Conservation (phyloP, 2,329 filamentous ascomycete genomes). For the Sporothrix mexicana region DNA sequence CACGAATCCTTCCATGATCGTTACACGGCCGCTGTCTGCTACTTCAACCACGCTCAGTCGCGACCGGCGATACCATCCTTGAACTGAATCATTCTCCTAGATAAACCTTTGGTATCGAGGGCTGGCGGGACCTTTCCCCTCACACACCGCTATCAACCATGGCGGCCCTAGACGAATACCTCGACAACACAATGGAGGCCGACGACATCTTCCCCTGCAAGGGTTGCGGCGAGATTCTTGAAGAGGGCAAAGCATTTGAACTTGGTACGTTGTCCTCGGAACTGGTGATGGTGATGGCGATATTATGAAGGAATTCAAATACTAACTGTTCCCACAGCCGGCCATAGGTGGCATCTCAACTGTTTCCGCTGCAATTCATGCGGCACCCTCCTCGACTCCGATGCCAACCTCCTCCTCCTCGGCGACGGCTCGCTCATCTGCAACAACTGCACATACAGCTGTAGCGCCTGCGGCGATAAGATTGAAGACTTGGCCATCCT, state of each 20-base stretch:
- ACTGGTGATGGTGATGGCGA: neutral
- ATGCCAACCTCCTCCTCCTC: slow-evolving; percentile 94
- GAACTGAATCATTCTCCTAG: slow-evolving; percentile 4
- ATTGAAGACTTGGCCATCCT: slow-evolving; percentile 98
- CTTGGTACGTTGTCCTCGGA: slow-evolving; percentile 67
- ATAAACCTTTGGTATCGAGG: neutral
- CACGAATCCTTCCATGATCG: neutral
- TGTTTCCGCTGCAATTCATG: slow-evolving; percentile 98
- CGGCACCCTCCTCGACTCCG: slow-evolving; percentile 92
- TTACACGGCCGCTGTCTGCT: slow-evolving; percentile 11
- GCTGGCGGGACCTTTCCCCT: slow-evolving; percentile 5
- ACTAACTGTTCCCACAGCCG: slow-evolving; percentile 63
- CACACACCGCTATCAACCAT: slow-evolving; percentile 43
- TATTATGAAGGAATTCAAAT: neutral
- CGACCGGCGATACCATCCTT: neutral
- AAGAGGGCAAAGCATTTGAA: slow-evolving; percentile 98
- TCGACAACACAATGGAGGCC: slow-evolving; percentile 71
- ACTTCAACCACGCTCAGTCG: slow-evolving; percentile 12
- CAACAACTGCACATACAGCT: slow-evolving; percentile 99
- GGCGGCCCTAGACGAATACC: slow-evolving; percentile 65
- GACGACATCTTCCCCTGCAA: slow-evolving; percentile 91
- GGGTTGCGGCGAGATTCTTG: slow-evolving; percentile 94
- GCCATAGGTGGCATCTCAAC: slow-evolving; percentile 97
- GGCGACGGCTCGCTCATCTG: slow-evolving; percentile 98
- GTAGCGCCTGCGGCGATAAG: slow-evolving; percentile 94